Conservation (phyloP, 805 yeast genomes). For the Spathaspora gorwiae region DNA sequence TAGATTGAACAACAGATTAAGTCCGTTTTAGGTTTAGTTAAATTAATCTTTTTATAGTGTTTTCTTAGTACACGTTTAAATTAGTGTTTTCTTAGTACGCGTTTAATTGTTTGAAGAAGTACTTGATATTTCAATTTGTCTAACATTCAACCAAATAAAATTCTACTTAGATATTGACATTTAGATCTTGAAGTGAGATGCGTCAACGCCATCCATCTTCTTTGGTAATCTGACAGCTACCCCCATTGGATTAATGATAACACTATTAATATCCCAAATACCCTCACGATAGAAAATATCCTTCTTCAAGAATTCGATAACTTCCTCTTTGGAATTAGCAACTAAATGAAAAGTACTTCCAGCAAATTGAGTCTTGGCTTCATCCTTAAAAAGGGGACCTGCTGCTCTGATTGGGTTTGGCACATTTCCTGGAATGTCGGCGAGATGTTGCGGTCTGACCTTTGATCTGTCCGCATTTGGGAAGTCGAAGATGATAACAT, state of each 20-base stretch:
- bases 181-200: constrained; percentile 12
- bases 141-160: too few species aligned
- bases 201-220: constrained; percentile 27
- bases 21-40: too few species aligned
- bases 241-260: constrained; percentile 51
- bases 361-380: constrained; percentile 48
- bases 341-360: constrained; percentile 63
- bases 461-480: constrained; percentile 56
- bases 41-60: too few species aligned
- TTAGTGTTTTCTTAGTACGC: too few species aligned
- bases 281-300: constrained; percentile 64
- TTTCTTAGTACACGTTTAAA: too few species aligned
- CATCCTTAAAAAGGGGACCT: constrained; percentile 41
- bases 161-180: not conserved
- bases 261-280: constrained; percentile 70
- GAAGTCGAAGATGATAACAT: constrained; percentile 68
- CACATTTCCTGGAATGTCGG: constrained; percentile 24
- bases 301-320: constrained; percentile 54
- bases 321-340: constrained; percentile 64
- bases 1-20: too few species aligned
- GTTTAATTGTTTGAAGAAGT: too few species aligned
- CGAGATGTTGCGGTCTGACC: constrained; percentile 48
- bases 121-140: too few species aligned
- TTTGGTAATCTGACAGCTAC: constrained; percentile 33
- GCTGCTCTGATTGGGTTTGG: constrained; percentile 33